Percentiles rank a stretch among this genome's conserved stretches.
phyloP scores from a whole-genome alignment of 768 basidiomycete species.

The Rhizopogon salebrosus region DNA sequence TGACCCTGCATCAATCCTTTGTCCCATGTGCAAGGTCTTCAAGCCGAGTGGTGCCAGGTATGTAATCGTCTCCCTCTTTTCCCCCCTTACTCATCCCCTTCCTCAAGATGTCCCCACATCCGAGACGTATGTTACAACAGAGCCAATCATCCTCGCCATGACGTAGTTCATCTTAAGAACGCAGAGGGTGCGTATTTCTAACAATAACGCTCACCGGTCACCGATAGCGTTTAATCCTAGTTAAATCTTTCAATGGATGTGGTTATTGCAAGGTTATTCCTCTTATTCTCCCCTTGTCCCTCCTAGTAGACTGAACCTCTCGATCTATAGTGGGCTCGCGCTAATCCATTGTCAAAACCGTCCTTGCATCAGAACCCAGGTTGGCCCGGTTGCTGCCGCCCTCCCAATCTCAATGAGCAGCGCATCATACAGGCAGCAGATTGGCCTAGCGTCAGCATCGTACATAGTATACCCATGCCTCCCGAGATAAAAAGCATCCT shows the following conservation, averaged over 20 bases:
- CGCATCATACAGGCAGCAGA: constrained; percentile 64
- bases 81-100: constrained; percentile 15
- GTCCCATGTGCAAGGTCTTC: constrained; percentile 86
- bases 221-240: constrained; percentile 32
- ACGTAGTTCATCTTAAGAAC: constrained; percentile 77
- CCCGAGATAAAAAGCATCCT: constrained; percentile 63
- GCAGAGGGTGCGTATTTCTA: constrained; percentile 63
- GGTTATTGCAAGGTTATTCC: constrained; percentile 81
- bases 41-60: constrained; percentile 55
- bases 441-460: constrained; percentile 74
- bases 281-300: constrained; percentile 9
- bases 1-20: constrained; percentile 61
- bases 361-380: constrained; percentile 65
- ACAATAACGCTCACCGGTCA: constrained; percentile 8
- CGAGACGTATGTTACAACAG: constrained; percentile 75
- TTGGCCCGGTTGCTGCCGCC: constrained; percentile 89
- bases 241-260: constrained; percentile 80
- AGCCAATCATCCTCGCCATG: constrained; percentile 65
- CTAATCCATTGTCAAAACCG: constrained; percentile 48
- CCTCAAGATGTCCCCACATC: constrained; percentile 67
- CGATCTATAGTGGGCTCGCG: constrained; percentile 61
- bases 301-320: constrained; percentile 21
- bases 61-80: constrained; percentile 9
- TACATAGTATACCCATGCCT: constrained; percentile 73
- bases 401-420: constrained; percentile 56